Evolutionary conservation across 2,329 filamentous ascomycete genomes (phyloP), one percentile per base, ranked within the genome.

Genomic region (Talaromyces sp.): DNA sequence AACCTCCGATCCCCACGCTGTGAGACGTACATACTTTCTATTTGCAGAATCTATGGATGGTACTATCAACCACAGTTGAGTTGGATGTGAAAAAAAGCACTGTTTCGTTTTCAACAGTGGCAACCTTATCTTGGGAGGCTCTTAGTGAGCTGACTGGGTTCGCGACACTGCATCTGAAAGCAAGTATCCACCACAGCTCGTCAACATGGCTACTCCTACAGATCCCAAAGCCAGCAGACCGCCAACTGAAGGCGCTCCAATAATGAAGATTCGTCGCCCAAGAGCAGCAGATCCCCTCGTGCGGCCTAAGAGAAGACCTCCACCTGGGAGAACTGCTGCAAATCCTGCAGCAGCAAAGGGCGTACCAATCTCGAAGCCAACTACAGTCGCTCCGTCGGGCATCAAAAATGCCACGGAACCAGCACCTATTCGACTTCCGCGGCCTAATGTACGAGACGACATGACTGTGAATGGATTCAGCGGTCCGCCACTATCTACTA

Each of bases 281-380:
- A 80, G 79, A 59, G 75, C 74, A 48, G 77, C 78, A 57, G 85
- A 89, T 65, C 87, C 88, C 31, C 75, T 89, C 19, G 84, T 87
- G 53, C 78, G 85, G 54, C 80, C 84, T 45, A 84, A 86, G 67
- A 83, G 79, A 58, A 70, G 65, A 62, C 70, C 69, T 3, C 61
- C 48, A 41, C 57, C 65, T 36, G 53, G 63, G 36, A 64, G 59
- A 36, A 25, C 35, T 33, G 45, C 33, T 39, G 43, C 57, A 35
- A 48, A 61, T 52, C 11, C 58, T n/a, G 65, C 68, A 60, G 63
- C 66, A 53, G 60, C 56, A 58, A 58, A 56, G 19, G 64, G 66
- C 15, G 60, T 63, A 17, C 69, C 66, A 60, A 62, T 66, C 11
- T 59, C 67, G 52, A 64, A 67, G 37, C 57, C 57, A n/a, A 33